Evolutionary conservation across 164 flowering plant genomes (phyloP).

Genomic region (Vitis riparia): DNA sequence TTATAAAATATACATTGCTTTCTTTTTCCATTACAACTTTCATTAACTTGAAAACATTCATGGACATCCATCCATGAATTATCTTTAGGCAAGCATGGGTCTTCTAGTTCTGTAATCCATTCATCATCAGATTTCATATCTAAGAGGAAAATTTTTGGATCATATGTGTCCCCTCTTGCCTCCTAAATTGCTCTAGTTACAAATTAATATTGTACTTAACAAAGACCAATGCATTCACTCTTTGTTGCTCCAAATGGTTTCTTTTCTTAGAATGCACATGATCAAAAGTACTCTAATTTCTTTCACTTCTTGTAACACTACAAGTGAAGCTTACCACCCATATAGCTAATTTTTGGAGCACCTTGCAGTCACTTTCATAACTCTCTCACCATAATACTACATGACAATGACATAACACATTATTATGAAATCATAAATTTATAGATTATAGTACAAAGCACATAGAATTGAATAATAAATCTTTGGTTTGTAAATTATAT

Average conservation of each 20-base stretch:
- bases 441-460: too few species aligned
- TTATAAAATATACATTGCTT: not conserved
- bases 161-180: not conserved
- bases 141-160: not conserved
- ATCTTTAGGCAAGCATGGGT: not conserved
- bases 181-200: not conserved
- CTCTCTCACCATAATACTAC: not conserved
- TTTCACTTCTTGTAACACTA: conserved; percentile 5
- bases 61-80: conserved; percentile 10
- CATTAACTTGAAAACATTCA: conserved; percentile 2
- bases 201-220: not conserved
- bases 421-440: too few species aligned
- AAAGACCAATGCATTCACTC: conserved; percentile 8
- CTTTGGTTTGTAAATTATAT: too few species aligned
- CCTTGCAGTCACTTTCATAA: not conserved
- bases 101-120: conserved; percentile 6
- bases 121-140: conserved; percentile 15
- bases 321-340: not conserved
- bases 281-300: conserved; percentile 11
- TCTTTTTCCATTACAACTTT: not conserved
- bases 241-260: conserved; percentile 10
- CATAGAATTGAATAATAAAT: too few species aligned
- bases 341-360: not conserved
- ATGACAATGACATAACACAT: too few species aligned
- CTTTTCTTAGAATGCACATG: conserved; percentile 11